Evolutionary conservation across 2,329 filamentous ascomycete genomes (phyloP).

Genomic region (Fusarium mexicanum): DNA sequence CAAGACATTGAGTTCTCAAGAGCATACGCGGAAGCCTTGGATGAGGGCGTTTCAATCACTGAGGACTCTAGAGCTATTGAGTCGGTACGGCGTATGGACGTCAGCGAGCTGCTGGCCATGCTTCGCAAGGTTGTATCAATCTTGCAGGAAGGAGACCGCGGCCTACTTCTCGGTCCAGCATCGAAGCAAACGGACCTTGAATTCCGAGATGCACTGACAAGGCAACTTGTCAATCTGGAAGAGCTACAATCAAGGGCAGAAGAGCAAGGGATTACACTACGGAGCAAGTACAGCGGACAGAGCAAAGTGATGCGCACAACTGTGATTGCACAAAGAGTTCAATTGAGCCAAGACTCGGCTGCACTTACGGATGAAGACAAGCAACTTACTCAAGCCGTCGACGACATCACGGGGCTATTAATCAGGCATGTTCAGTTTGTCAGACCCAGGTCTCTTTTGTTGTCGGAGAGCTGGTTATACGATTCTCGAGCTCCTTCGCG

Average conservation of each 20-base stretch:
- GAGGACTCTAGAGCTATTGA: slow-evolving; percentile 65
- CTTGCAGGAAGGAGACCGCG: slow-evolving; percentile 50
- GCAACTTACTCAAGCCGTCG: slow-evolving; percentile 73
- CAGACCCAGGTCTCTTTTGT: slow-evolving; percentile 57
- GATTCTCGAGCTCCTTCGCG: slow-evolving; percentile 74
- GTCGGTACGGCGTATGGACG: slow-evolving; percentile 66
- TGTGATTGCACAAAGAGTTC: slow-evolving; percentile 82
- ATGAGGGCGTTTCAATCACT: slow-evolving; percentile 62
- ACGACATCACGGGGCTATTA: slow-evolving; percentile 52
- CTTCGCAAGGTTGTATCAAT: slow-evolving; percentile 42
- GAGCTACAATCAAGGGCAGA: slow-evolving; percentile 57
- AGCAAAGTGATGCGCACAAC: slow-evolving; percentile 78
- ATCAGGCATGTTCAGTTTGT: slow-evolving; percentile 38
- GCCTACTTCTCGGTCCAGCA: slow-evolving; percentile 47
- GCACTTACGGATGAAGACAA: slow-evolving; percentile 76
- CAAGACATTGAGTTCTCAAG: slow-evolving; percentile 57
- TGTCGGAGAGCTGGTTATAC: slow-evolving; percentile 81
- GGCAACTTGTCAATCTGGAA: slow-evolving; percentile 58
- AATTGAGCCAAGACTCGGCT: slow-evolving; percentile 79
- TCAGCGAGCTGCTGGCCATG: slow-evolving; percentile 41
- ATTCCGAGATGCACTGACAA: slow-evolving; percentile 49
- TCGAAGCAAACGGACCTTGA: slow-evolving; percentile 46
- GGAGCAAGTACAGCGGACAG: slow-evolving; percentile 79
- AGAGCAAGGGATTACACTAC: slow-evolving; percentile 62
- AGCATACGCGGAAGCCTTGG: slow-evolving; percentile 70